Conservation (phyloP, 1,139 yeast genomes). For the Arxiozyma heterogenica region DNA sequence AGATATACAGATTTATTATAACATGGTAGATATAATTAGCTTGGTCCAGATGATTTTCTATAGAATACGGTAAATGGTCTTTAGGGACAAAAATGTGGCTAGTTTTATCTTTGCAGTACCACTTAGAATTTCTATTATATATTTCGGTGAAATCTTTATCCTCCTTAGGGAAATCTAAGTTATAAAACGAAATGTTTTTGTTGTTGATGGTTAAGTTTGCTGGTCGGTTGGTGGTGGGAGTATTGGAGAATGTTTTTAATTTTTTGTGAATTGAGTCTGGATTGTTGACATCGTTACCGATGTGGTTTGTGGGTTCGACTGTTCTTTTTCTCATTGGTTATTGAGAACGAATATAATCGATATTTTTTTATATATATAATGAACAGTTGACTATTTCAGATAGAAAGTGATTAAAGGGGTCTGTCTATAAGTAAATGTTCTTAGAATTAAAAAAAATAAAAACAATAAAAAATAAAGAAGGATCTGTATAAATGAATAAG, state of each 20-base stretch:
- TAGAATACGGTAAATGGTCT: slow-evolving; percentile 59
- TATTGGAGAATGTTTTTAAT: not conserved
- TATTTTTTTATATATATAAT: too few species aligned
- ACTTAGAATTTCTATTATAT: slow-evolving; percentile 44
- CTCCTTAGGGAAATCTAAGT: slow-evolving; percentile 45
- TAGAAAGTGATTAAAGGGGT: too few species aligned
- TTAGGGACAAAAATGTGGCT: slow-evolving; percentile 52
- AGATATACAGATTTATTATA: slow-evolving; percentile 66
- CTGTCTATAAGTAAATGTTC: too few species aligned
- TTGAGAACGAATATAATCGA: too few species aligned
- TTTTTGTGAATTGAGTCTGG: not conserved
- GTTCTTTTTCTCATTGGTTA: not conserved
- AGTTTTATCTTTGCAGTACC: slow-evolving; percentile 40
- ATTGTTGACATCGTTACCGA: not conserved
- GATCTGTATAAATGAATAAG: not conserved
- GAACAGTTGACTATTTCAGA: not conserved
- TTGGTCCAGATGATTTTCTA: slow-evolving; percentile 61
- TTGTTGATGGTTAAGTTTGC: not conserved
- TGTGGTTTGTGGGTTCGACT: not conserved
- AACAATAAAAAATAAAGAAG: too few species aligned
- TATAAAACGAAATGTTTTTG: not conserved
- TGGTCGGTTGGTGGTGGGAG: not conserved
- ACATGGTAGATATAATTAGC: slow-evolving; percentile 72
- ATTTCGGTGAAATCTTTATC: slow-evolving; percentile 32
- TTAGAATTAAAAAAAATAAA: too few species aligned